Base-by-base conservation (phyloP, 2,329 filamentous ascomycete genomes). In the Clonostachys sp. region DNA sequence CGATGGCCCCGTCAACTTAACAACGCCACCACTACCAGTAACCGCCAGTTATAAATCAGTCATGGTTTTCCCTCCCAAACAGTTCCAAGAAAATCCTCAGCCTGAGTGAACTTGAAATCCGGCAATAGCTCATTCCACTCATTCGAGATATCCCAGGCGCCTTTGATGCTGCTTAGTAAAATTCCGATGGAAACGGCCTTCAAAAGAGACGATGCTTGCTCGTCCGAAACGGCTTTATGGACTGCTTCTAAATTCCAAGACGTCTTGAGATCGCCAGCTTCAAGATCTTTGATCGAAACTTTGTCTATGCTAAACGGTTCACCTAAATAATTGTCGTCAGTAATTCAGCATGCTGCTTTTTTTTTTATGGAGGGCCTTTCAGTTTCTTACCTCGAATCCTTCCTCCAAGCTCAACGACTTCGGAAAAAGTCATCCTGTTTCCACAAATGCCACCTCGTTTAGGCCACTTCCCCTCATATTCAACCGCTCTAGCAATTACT, bases 391-490 rank as follows among this genome's bases (percentile, higher is more conserved):
- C 71, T 58, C 71, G 62, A 44, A 75, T 54, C 51, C 55, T 67
- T 42, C 62, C 61, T 0, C 69, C 70, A 2, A 77, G 57, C 5
- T 62, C 56, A 5, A 76, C 53, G 3, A 75, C 38, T 13, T 73
- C 56, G 4, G 55, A 50, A 34, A 68, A 39, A 0, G 65, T 65
- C 2, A 74, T 40, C 9, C 60, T 53, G 7, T 61, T 58, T 0
- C 73, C 72, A 5, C 57, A 52, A 34, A 77, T 67, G 0, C 74
- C 74, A 5, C 73, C 64, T 0, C 55, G 42, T 0, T 53, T 45
- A 0, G 73, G 73, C 74, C 74, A 77, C n/a, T 53, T 55, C 4
- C 67, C 71, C 2, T 68, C 57, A 38, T 70, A 70, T 5, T 73
- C 72, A 1, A 77, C 58, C 1, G 73, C 72, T 20, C 51, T 48